Evolutionary conservation across 305 asterid species (phyloP).

Genomic region (Ajuga reptans): DNA sequence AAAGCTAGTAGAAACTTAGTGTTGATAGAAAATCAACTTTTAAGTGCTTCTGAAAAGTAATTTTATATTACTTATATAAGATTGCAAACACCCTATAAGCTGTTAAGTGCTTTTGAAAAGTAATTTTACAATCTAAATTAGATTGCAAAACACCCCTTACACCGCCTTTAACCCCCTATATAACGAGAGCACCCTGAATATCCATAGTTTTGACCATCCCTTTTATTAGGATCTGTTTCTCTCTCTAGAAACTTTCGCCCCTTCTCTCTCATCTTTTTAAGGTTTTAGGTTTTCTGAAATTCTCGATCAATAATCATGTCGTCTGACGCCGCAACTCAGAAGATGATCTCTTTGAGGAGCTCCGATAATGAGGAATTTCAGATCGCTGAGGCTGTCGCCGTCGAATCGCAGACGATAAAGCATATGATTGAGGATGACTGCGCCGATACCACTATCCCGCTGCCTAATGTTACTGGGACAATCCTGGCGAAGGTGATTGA

Average conservation of each 20-base stretch:
- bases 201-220: too few species aligned
- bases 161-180: too few species aligned
- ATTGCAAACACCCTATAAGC: too few species aligned
- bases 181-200: too few species aligned
- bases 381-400: slow-evolving; percentile 29
- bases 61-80: too few species aligned
- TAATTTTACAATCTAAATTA: too few species aligned
- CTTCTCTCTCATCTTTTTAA: background rate
- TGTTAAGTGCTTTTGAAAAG: too few species aligned
- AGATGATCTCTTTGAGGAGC: slow-evolving; percentile 25
- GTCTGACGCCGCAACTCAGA: slow-evolving; percentile 5
- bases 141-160: too few species aligned
- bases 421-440: slow-evolving; percentile 39
- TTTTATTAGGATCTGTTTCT: too few species aligned
- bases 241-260: background rate
- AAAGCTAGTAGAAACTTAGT: too few species aligned
- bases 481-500: slow-evolving; percentile 55
- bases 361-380: slow-evolving; percentile 35
- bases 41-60: too few species aligned
- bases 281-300: background rate
- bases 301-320: slow-evolving; percentile 2
- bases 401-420: slow-evolving; percentile 30
- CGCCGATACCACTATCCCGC: slow-evolving; percentile 28
- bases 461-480: slow-evolving; percentile 48
- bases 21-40: too few species aligned